Conservation (phyloP, 2,329 filamentous ascomycete genomes). For the Trichoderma sp. region DNA sequence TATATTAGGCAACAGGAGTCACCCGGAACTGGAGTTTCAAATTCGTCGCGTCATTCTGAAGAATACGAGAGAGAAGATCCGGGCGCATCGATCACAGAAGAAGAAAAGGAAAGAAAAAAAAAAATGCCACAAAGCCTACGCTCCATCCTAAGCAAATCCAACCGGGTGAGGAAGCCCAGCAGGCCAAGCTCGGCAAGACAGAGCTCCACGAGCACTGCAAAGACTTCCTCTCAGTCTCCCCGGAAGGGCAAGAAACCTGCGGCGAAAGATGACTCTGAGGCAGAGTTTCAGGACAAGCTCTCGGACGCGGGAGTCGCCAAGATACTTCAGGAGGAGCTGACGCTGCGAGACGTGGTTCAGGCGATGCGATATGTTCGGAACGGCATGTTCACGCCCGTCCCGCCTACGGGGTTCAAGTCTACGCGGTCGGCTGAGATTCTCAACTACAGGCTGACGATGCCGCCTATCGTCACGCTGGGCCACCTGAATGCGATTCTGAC, state of each 20-base stretch:
- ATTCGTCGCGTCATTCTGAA: conserved; percentile 1
- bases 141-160: conserved; percentile 38
- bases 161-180: conserved; percentile 34
- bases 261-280: conserved; percentile 26
- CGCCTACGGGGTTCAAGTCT: conserved; percentile 61
- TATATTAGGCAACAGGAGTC: background rate
- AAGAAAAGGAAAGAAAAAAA: background rate
- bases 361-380: conserved; percentile 60
- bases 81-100: too few relatives aligned
- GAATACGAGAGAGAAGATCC: background rate
- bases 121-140: conserved; percentile 34
- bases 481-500: conserved; percentile 63
- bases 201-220: background rate
- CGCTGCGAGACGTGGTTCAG: conserved; percentile 60
- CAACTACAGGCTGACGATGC: conserved; percentile 56
- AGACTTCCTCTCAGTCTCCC: conserved; percentile 25
- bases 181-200: background rate
- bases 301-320: conserved; percentile 58
- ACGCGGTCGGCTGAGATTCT: conserved; percentile 61
- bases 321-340: conserved; percentile 53
- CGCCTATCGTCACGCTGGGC: conserved; percentile 62
- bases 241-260: conserved; percentile 27
- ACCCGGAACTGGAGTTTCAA: background rate
- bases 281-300: conserved; percentile 46
- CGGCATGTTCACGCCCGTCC: conserved; percentile 63